Base-by-base conservation (phyloP, 257 asterid genomes). In the Craterostigma plantagineum region DNA sequence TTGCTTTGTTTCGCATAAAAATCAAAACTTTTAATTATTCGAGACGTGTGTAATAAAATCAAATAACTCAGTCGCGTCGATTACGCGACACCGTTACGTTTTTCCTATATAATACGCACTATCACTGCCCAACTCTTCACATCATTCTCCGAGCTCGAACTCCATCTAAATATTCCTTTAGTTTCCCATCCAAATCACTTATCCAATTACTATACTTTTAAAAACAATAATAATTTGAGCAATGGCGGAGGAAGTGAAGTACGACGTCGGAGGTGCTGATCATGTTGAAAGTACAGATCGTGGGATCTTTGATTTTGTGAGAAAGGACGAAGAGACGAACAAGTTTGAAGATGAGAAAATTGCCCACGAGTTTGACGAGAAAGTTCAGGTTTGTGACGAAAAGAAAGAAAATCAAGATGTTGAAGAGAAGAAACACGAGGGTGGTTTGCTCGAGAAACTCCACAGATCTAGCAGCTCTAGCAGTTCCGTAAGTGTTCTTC, bases 401-500 rank as follows among this genome's bases (percentile, higher is more conserved):
- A 42, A 53, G 30, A 64, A 62, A 46, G 46, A 44, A 0, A 61
- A 55, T n/a, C n/a, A n/a, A n/a, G n/a, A n/a, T n/a, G n/a, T n/a
- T 35, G 33, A 33, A 71, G 50, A 66, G 65, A 37, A 69, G 77
- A 50, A 73, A 61, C 30, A 23, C 30, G 30, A 23, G 14, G 16
- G 72, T n/a, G n/a, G n/a, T 8, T 52, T 82, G 33, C 43, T 47
- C 35, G 48, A 75, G 40, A 87, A 81, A 58, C 76, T 76, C 2
- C 64, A 62, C 18, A 60, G 80, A 14, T 61, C 70, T 15, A 46
- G 48, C 57, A 69, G 80, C 62, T 66, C 83, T 18, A 76, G 91
- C 70, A 81, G 97, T 54, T 73, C 80, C 9, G 97, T 87, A 81
- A 71, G 92, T 72, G n/a, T n/a, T n/a, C n/a, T n/a, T n/a, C n/a